A percentile compares a stretch with the other conserved stretches of the same genome.
phyloP scores from a whole-genome alignment of 371 early-diverging fungal species.

The Apophysomyces variabilis region DNA sequence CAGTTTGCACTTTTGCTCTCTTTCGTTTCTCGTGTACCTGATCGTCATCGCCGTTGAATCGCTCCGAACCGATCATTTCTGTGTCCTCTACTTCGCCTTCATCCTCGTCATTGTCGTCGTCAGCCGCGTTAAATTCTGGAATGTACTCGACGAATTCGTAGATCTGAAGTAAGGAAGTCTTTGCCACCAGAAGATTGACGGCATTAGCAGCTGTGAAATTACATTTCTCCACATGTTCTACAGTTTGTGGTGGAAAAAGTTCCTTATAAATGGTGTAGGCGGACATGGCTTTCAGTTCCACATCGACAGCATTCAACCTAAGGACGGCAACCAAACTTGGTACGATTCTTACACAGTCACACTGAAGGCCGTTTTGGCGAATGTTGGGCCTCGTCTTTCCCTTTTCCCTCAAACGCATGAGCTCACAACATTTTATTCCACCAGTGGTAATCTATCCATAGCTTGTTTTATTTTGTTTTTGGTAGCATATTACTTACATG shows the following conservation, averaged over 20 bases:
- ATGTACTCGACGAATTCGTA: constrained; percentile 76
- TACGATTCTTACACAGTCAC: background rate
- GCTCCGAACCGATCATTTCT: constrained; percentile 21
- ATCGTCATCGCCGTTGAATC: constrained; percentile 32
- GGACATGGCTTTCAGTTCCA: constrained; percentile 34
- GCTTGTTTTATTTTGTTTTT: background rate
- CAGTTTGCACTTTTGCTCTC: background rate
- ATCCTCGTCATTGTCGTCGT: constrained; percentile 20
- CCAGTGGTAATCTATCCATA: constrained; percentile 63
- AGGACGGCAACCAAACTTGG: background rate
- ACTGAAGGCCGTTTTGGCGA: background rate
- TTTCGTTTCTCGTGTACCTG: constrained; percentile 21
- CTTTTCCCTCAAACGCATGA: constrained; percentile 37
- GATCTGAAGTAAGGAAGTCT: constrained; percentile 78
- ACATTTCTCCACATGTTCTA: constrained; percentile 76
- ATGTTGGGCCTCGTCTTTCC: background rate
- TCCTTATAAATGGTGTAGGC: constrained; percentile 80
- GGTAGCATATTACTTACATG: background rate
- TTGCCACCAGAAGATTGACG: constrained; percentile 79
- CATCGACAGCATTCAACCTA: constrained; percentile 1
- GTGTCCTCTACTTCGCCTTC: constrained; percentile 17
- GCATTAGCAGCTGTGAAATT: constrained; percentile 75
- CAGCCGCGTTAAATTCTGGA: constrained; percentile 35
- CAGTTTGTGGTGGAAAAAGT: constrained; percentile 78
- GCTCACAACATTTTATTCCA: constrained; percentile 82